Percentiles rank a stretch among this genome's conserved stretches.
Conservation (phyloP, 2,329 filamentous ascomycete species). For the Bisporella sp. region DNA sequence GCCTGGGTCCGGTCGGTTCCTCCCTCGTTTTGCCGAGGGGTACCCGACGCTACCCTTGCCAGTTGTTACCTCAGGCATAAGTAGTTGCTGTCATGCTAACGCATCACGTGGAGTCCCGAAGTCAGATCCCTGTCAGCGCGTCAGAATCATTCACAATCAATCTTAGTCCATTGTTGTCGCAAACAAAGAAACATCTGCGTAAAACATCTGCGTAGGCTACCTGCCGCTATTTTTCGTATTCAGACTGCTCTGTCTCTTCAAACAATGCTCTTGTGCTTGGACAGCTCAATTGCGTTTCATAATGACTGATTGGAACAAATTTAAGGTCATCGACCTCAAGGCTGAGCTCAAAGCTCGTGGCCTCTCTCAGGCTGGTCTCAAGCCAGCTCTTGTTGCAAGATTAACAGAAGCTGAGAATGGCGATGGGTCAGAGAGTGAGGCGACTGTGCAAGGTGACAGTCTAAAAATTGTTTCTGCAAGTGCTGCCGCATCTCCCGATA, state of each 20-base stretch:
- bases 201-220: too few species aligned
- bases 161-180: too few species aligned
- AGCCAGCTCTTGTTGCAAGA: slow-evolving; percentile 63
- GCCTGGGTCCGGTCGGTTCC: too few species aligned
- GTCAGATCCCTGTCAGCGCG: too few species aligned
- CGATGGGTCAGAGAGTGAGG: slow-evolving; percentile 26
- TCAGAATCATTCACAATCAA: too few species aligned
- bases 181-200: too few species aligned
- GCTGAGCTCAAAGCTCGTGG: slow-evolving; percentile 66
- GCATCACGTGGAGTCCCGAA: too few species aligned
- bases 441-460: slow-evolving; percentile 21
- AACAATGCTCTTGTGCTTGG: background rate
- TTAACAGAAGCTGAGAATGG: slow-evolving; percentile 40
- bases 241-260: background rate
- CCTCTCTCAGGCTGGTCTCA: slow-evolving; percentile 62
- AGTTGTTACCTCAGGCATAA: too few species aligned
- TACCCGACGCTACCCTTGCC: too few species aligned
- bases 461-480: slow-evolving; percentile 12
- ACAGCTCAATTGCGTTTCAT: background rate
- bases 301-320: slow-evolving; percentile 48
- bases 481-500: slow-evolving; percentile 19
- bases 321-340: slow-evolving; percentile 71
- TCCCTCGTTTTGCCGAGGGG: too few species aligned
- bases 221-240: too few species aligned
- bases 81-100: too few species aligned